Evolutionary conservation across 805 yeast genomes (phyloP), one percentile per base, ranked within the genome.

Genomic region (Lipomyces japonicus): DNA sequence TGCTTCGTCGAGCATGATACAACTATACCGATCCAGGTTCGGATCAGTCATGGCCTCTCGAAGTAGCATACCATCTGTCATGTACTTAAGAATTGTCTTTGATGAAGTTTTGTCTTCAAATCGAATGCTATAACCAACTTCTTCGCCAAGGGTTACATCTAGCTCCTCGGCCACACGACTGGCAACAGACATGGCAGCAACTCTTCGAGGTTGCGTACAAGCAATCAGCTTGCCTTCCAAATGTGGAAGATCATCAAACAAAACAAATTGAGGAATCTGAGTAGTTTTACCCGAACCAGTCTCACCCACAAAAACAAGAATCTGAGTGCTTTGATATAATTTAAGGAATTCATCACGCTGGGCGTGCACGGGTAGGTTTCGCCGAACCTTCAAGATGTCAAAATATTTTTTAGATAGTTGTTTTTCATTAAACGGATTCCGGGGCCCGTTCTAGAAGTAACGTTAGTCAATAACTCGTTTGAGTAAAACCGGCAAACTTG

Each of bases 251-350:
- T 90, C 97, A 66, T 93, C 97, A 63, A 79, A 88, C 43, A 83
- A 72, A 21, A 91, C 96, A 70, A 90, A 93, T 70, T 91, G 98
- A 2, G 98, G 97, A 57, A 91, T 90, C 72, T 91, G 98, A 0
- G 98, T 91, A 23, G 97, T 91, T 70, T 91, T 91, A 79, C 98
- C 98, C 26, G 96, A 88, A 73, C 98, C 98, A 3, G 98, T 91
- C 68, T 91, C 98, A 74, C 98, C 98, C 45, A 93, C 97, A 69
- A 93, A 88, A 32, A 91, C 97, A 95, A 93, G 85, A 65, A 91
- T 86, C 70, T 91, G 98, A 34, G 91, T 81, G 19, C 77, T 71
- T 57, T 91, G 97, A 70, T 84, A 93, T 51, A 86, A 80, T 57
- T 77, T 75, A 50, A 93, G 75, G 67, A 93, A 93, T 69, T 91